Percentiles rank a stretch among this genome's conserved stretches.
These are phyloP conservation scores for Pythium rishiriense DNA, from an alignment of 352 stramenopile species.

Conservation along the genomic window DNA sequence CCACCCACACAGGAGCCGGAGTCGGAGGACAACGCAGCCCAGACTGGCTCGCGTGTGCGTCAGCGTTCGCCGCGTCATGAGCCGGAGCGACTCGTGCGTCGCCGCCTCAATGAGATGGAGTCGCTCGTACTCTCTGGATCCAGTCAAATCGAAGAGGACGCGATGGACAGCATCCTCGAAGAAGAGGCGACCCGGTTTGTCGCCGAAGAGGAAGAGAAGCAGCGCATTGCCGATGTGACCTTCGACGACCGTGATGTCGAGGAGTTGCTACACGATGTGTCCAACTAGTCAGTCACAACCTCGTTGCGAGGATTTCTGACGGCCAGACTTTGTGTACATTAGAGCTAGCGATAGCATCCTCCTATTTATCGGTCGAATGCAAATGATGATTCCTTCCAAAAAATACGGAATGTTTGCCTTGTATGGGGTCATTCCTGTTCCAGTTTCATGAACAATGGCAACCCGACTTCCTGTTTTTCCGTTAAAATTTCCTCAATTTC, in stretches of 20 bases:
- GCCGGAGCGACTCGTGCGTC: constrained; percentile 47
- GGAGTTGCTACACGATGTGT: constrained; percentile 51
- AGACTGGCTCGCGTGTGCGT: constrained; percentile 15
- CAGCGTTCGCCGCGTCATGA: constrained; percentile 13
- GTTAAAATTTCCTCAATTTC: background rate
- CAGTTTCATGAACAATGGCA: too few species aligned
- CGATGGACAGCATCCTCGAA: constrained; percentile 64
- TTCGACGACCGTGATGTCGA: constrained; percentile 70
- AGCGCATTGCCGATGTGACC: constrained; percentile 29
- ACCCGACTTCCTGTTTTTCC: background rate
- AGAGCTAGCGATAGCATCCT: background rate
- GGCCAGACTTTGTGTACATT: constrained; percentile 18
- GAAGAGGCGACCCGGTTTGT: constrained; percentile 60
- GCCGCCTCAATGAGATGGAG: constrained; percentile 42
- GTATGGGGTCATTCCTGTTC: background rate
- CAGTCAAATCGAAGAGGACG: constrained; percentile 26
- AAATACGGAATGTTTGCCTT: too few species aligned
- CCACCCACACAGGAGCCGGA: constrained; percentile 25
- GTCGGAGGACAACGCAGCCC: constrained; percentile 25
- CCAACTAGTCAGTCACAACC: background rate
- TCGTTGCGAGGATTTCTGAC: too few species aligned
- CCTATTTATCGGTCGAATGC: constrained; percentile 9
- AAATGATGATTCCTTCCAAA: background rate
- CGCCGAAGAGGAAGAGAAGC: constrained; percentile 51
- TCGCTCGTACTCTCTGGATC: constrained; percentile 25